These are phyloP conservation scores for Crithidia fasciculata DNA, from an alignment of 208 protist genomes.

Conservation along the genomic window DNA sequence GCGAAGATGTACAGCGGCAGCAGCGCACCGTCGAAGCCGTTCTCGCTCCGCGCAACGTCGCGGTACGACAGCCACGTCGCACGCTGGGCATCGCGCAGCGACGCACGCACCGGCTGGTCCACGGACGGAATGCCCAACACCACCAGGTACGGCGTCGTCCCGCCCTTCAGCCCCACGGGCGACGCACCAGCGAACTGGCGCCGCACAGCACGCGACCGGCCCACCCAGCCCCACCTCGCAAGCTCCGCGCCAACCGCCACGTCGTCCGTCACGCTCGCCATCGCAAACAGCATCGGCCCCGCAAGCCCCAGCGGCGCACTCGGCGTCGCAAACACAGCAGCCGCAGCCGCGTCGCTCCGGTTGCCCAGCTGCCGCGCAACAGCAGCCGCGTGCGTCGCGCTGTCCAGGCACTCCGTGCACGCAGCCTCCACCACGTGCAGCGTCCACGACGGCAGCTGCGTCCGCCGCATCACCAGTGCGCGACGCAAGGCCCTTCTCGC, in stretches of 20 bases:
- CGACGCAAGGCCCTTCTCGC: neutral
- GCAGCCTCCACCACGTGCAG: neutral
- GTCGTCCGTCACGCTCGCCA: conserved; percentile 31
- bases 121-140: conserved; percentile 15
- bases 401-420: conserved; percentile 8
- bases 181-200: conserved; percentile 13
- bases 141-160: conserved; percentile 17
- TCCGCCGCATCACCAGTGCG: neutral
- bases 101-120: conserved; percentile 5
- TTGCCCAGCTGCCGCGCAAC: conserved; percentile 1
- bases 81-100: conserved; percentile 11
- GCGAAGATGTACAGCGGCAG: conserved; percentile 20
- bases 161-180: conserved; percentile 1
- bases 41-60: conserved; percentile 9
- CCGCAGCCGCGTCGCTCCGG: neutral
- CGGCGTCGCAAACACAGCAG: conserved; percentile 9
- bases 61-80: neutral
- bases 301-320: conserved; percentile 13
- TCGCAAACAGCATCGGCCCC: conserved; percentile 25
- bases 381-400: conserved; percentile 6
- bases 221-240: conserved; percentile 15
- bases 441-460: neutral
- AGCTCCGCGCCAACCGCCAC: conserved; percentile 15
- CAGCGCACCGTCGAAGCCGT: conserved; percentile 12
- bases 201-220: conserved; percentile 4